Evolutionary conservation across 2,329 filamentous ascomycete genomes (phyloP).

Genomic region (Botrytis hyacinthi): DNA sequence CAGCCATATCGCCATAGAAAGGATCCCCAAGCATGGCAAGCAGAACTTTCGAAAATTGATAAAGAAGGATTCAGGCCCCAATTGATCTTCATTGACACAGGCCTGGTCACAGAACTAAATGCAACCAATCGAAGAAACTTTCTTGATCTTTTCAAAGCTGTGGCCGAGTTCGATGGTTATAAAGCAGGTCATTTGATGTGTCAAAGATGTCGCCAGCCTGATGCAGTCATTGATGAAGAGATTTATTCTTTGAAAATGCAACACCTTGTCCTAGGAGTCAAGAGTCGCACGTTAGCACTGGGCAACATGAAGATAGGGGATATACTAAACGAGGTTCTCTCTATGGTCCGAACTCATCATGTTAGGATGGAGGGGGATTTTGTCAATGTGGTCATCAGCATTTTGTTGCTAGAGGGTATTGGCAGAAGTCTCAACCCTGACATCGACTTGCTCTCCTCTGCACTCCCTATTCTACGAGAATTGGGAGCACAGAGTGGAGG

Average conservation of each 20-base stretch:
- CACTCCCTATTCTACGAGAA: slow-evolving; percentile 85
- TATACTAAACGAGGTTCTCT: slow-evolving; percentile 83
- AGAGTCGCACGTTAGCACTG: slow-evolving; percentile 84
- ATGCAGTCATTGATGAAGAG: slow-evolving; percentile 83
- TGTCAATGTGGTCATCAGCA: slow-evolving; percentile 96
- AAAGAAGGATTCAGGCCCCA: slow-evolving; percentile 88
- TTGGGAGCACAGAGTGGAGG: slow-evolving; percentile 75
- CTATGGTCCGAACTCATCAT: slow-evolving; percentile 89
- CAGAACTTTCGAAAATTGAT: slow-evolving; percentile 74
- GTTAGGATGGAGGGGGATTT: slow-evolving; percentile 96
- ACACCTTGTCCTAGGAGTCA: slow-evolving; percentile 87
- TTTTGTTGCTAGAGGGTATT: slow-evolving; percentile 90
- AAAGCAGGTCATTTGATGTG: slow-evolving; percentile 95
- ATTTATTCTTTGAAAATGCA: slow-evolving; percentile 97
- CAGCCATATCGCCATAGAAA: slow-evolving; percentile 65
- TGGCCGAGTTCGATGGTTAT: slow-evolving; percentile 96
- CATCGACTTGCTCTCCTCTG: slow-evolving; percentile 80
- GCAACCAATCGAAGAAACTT: slow-evolving; percentile 84
- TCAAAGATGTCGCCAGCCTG: slow-evolving; percentile 87
- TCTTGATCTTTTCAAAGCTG: slow-evolving; percentile 88
- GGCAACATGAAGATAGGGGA: slow-evolving; percentile 96
- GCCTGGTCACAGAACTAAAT: slow-evolving; percentile 91
- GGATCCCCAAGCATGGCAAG: slow-evolving; percentile 68
- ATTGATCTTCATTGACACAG: slow-evolving; percentile 95
- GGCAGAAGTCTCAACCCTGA: slow-evolving; percentile 82